Base-by-base conservation (phyloP, 768 basidiomycete species). In the Mycena maculata region DNA sequence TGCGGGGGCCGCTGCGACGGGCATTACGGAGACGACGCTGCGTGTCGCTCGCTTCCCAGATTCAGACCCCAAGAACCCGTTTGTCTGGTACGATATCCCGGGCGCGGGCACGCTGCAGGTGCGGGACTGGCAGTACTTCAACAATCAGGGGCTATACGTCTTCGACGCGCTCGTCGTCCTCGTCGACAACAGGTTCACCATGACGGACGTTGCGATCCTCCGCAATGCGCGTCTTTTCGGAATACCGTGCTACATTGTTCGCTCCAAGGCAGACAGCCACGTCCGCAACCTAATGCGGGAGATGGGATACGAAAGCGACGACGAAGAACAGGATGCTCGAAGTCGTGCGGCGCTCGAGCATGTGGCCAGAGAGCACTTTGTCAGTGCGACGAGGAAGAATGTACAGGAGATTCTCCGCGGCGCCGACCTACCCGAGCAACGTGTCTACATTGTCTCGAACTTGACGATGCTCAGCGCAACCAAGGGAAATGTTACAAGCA, bases 71-170 rank as follows among this genome's bases (percentile, higher is more conserved):
- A 22, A 60, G 23, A 74, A 70, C 0, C 55, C 55, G 41, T 71
- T 76, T 62, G 73, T 75, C 44, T 81, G 79, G 80, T 81, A 75
- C 16, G 80, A 81, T 41, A 44, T 79, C n/a, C 80, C 79, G 0
- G 80, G 79, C 16, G 78, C 80, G 12, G 77, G 78, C 13, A 81
- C 80, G 2, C 12, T 76, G 22, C 72, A 62, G n/a, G 73, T 76
- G 25, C 71, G 71, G 10, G 77, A 76, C 49, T 80, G 78, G 78
- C 71, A 77, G 23, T 81, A 81, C 56, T 81, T 81, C 71, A 79
- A 80, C 23, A 50, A 70, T 4, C 76, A 80, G 41, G 79, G 79
- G 1, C 76, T 81, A 16, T 81, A 77, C 25, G 72, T 78, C 48
- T 80, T 81, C 33, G 80, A 81, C 55, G 75, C 71, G n/a, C 74